These are phyloP conservation scores for Tubosaeta sp. DNA, from an alignment of 768 basidiomycete genomes.

Conservation along the genomic window DNA sequence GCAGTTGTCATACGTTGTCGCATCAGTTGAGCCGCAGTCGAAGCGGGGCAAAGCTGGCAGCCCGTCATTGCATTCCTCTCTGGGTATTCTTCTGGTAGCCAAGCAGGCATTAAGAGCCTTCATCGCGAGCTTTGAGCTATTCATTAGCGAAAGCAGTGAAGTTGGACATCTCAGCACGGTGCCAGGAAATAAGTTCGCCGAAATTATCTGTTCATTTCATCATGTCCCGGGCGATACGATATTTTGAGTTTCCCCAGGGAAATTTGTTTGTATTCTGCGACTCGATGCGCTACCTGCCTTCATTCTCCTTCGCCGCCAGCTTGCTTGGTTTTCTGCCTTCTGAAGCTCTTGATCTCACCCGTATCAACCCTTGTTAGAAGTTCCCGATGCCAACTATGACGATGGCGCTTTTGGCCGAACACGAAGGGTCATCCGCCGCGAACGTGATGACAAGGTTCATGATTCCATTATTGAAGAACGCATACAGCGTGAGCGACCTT, in stretches of 20 bases:
- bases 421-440: conserved; percentile 58
- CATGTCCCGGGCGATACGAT: conserved; percentile 16
- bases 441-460: conserved; percentile 86
- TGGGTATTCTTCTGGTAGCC: conserved; percentile 21
- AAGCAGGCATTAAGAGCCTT: conserved; percentile 32
- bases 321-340: conserved; percentile 40
- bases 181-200: conserved; percentile 28
- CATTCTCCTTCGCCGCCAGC: conserved; percentile 39
- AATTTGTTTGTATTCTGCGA: conserved; percentile 23
- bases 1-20: conserved; percentile 32
- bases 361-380: conserved; percentile 54
- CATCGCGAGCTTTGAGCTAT: conserved; percentile 46
- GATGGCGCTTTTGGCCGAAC: conserved; percentile 46
- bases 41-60: conserved; percentile 49
- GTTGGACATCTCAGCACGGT: conserved; percentile 29
- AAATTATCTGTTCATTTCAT: conserved; percentile 17
- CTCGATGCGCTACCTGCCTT: conserved; percentile 43
- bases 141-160: conserved; percentile 44
- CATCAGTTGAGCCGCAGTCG: conserved; percentile 40
- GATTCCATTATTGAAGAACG: conserved; percentile 92
- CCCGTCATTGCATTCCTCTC: conserved; percentile 20
- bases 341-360: conserved; percentile 44
- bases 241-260: conserved; percentile 24
- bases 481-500: conserved; percentile 89
- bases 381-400: conserved; percentile 51